phyloP scores from a whole-genome alignment of 768 basidiomycete species.

The Pulveroboletus frians region DNA sequence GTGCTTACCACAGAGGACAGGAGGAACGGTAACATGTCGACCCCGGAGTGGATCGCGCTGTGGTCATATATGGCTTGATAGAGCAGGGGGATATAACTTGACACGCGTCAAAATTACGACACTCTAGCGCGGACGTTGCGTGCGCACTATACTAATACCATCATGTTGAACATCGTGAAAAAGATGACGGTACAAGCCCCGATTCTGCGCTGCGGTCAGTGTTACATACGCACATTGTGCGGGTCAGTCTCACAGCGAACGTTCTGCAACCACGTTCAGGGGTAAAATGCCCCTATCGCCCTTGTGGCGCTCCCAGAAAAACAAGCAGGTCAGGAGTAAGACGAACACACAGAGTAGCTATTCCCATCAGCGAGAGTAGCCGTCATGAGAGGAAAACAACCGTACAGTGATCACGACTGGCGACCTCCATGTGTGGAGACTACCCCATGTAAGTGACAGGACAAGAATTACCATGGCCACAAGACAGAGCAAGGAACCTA shows the following conservation, averaged over 20 bases:
- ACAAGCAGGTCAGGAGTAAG: too few species aligned
- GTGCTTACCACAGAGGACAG: too few species aligned
- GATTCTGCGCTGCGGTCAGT: neutral
- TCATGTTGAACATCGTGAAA: neutral
- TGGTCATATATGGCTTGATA: neutral
- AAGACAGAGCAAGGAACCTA: too few species aligned
- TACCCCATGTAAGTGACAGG: too few species aligned
- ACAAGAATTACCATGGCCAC: too few species aligned
- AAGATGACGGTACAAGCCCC: neutral
- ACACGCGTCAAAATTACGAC: neutral
- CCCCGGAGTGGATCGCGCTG: too few species aligned
- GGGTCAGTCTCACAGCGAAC: neutral
- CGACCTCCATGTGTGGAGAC: too few species aligned
- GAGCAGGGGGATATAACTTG: neutral
- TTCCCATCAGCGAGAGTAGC: too few species aligned
- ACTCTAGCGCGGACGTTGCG: neutral
- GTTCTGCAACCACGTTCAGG: neutral
- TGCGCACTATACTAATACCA: neutral
- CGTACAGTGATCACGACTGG: too few species aligned
- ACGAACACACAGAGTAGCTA: too few species aligned
- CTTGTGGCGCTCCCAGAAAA: neutral
- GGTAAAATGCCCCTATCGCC: neutral
- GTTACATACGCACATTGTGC: neutral
- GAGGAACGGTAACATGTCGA: too few species aligned
- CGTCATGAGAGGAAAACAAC: too few species aligned